Evolutionary conservation across 495 filamentous ascomycete species (phyloP).

Genomic region (Daldinia loculata): DNA sequence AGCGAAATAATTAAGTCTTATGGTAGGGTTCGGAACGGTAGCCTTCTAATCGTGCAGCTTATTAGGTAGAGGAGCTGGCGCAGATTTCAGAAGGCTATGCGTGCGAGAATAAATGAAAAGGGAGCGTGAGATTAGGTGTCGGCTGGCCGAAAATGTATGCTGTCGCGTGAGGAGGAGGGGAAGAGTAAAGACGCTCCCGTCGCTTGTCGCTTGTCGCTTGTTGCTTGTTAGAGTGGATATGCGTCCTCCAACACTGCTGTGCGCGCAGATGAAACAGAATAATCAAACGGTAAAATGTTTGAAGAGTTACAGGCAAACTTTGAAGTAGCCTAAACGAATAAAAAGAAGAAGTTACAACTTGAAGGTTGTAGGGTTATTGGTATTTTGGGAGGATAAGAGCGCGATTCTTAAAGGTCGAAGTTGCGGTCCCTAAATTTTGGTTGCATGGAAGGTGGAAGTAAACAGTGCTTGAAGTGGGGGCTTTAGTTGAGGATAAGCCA

Average conservation of each 20-base stretch:
- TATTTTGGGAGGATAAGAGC: slow-evolving; percentile 15
- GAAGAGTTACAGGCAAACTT: not conserved
- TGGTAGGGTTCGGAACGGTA: not conserved
- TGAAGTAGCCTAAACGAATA: not conserved
- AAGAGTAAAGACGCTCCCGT: slow-evolving; percentile 15
- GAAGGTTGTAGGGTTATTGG: slow-evolving; percentile 9
- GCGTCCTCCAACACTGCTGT: slow-evolving; percentile 6
- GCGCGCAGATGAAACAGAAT: slow-evolving; percentile 23
- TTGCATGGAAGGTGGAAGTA: slow-evolving; percentile 36
- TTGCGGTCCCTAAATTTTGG: slow-evolving; percentile 41
- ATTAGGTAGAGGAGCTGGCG: not conserved
- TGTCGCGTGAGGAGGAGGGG: slow-evolving; percentile 39
- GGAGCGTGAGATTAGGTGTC: not conserved
- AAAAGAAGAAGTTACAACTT: slow-evolving; percentile 23
- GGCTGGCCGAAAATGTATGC: slow-evolving; percentile 12
- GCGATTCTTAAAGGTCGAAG: slow-evolving; percentile 40
- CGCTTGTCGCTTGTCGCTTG: slow-evolving; percentile 10
- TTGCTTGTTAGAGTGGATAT: slow-evolving; percentile 14
- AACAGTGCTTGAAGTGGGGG: slow-evolving; percentile 41
- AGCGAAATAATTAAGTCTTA: slow-evolving; percentile 10
- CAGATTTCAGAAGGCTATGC: not conserved
- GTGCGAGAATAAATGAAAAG: not conserved
- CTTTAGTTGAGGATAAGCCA: slow-evolving; percentile 13
- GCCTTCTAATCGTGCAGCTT: not conserved
- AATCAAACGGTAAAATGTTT: slow-evolving; percentile 12